Percentiles rank a stretch among this genome's conserved stretches.
phyloP scores from a whole-genome alignment of 1,284 basidiomycete genomes.

The Afroboletus lepidellus region DNA sequence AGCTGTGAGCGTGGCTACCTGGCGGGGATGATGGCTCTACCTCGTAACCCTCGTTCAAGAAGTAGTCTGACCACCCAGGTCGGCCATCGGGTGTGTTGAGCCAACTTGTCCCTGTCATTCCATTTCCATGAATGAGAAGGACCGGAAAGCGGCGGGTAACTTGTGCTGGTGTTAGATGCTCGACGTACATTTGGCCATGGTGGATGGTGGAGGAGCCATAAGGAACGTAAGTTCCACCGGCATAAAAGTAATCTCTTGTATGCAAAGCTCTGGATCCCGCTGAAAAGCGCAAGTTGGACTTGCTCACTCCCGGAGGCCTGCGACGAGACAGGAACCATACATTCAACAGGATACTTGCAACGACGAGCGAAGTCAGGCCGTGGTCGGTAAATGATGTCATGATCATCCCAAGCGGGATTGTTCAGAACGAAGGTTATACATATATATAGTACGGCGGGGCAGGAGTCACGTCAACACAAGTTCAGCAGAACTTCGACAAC shows the following conservation, averaged over 20 bases:
- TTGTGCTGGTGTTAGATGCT: slow-evolving; percentile 41
- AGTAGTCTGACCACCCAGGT: slow-evolving; percentile 50
- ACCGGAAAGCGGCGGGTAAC: slow-evolving; percentile 41
- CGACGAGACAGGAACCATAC: slow-evolving; percentile 17
- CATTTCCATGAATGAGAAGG: slow-evolving; percentile 46
- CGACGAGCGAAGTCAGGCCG: slow-evolving; percentile 9
- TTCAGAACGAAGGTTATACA: too few relatives aligned
- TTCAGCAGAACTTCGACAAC: too few relatives aligned
- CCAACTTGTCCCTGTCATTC: slow-evolving; percentile 49
- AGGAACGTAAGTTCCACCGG: slow-evolving; percentile 39
- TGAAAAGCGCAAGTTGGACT: slow-evolving; percentile 1
- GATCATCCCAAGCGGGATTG: too few relatives aligned
- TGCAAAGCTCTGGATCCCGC: slow-evolving; percentile 31
- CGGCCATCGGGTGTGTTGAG: slow-evolving; percentile 51
- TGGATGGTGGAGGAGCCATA: slow-evolving; percentile 35
- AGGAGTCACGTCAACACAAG: too few relatives aligned
- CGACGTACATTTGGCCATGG: slow-evolving; percentile 48
- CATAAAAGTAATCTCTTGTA: slow-evolving; percentile 44
- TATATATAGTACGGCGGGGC: too few relatives aligned
- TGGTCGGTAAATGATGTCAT: slow-evolving; percentile 1
- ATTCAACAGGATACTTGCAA: slow-evolving; percentile 22
- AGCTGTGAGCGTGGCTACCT: neutral
- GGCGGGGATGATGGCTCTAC: slow-evolving; percentile 24
- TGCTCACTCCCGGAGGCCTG: slow-evolving; percentile 1
- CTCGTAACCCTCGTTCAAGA: slow-evolving; percentile 47